These are phyloP conservation scores for Rubia tinctorum DNA, from an alignment of 305 asterid genomes.

Conservation along the genomic window DNA sequence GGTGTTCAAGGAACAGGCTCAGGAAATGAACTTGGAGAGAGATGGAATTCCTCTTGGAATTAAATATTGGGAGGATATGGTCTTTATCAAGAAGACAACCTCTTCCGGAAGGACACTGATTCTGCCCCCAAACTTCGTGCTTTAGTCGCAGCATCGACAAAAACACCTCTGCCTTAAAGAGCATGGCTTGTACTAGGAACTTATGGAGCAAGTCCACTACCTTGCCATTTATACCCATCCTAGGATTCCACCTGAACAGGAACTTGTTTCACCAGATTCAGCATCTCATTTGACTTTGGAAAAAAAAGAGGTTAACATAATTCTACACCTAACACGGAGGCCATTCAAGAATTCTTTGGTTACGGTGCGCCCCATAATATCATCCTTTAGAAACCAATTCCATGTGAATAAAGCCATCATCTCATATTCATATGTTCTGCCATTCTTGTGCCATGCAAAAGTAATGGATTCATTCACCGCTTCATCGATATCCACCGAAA, in stretches of 20 bases:
- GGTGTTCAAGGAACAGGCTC: too few relatives aligned
- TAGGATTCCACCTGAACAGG: not conserved
- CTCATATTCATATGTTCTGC: not conserved
- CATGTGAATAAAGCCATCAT: not conserved
- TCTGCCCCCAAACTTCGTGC: not conserved
- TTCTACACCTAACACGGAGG: not conserved
- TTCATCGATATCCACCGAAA: not conserved
- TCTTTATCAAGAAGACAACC: not conserved
- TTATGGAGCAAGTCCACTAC: not conserved
- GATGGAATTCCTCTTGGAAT: too few relatives aligned
- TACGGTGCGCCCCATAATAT: not conserved
- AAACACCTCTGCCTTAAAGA: not conserved
- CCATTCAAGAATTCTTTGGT: not conserved
- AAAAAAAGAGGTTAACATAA: not conserved
- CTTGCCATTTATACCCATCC: not conserved
- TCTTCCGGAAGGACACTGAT: not conserved
- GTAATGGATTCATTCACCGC: not conserved
- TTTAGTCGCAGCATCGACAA: not conserved
- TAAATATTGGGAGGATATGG: too few relatives aligned
- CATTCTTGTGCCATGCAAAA: not conserved
- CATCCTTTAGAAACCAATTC: not conserved
- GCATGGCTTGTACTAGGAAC: not conserved
- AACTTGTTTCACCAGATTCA: not conserved
- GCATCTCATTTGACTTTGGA: not conserved
- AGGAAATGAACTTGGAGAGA: too few relatives aligned